phyloP scores from a whole-genome alignment of 768 basidiomycete species.

The Kwoniella sp. region DNA sequence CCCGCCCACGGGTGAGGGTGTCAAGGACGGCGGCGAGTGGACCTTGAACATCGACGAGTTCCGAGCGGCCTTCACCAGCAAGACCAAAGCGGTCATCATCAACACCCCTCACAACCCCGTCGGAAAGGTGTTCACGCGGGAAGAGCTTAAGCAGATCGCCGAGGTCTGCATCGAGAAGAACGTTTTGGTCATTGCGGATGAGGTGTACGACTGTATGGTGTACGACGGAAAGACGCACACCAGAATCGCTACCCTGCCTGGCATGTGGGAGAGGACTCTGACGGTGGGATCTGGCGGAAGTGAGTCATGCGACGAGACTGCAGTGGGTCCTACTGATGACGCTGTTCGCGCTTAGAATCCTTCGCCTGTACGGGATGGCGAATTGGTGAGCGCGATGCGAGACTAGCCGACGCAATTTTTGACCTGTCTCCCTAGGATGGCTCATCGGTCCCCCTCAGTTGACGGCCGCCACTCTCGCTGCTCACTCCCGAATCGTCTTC shows the following conservation, averaged over 20 bases:
- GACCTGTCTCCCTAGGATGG: slow-evolving; percentile 61
- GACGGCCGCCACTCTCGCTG: slow-evolving; percentile 80
- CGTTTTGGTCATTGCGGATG: slow-evolving; percentile 86
- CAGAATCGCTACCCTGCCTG: slow-evolving; percentile 87
- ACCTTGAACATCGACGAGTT: slow-evolving; percentile 83
- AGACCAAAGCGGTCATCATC: slow-evolving; percentile 89
- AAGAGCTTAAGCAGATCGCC: slow-evolving; percentile 81
- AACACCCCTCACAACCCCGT: slow-evolving; percentile 98
- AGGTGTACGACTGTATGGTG: slow-evolving; percentile 97
- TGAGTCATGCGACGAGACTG: too few relatives aligned
- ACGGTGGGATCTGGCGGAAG: slow-evolving; percentile 95
- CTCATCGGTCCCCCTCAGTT: slow-evolving; percentile 80
- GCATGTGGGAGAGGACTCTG: slow-evolving; percentile 98
- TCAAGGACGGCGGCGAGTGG: slow-evolving; percentile 69
- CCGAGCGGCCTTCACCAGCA: slow-evolving; percentile 74
- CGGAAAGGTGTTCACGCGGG: slow-evolving; percentile 87
- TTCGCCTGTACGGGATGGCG: slow-evolving; percentile 98
- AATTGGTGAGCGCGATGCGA: slow-evolving; percentile 52
- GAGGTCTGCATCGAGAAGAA: slow-evolving; percentile 85
- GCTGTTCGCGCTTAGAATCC: slow-evolving; percentile 63
- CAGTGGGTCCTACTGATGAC: too few relatives aligned
- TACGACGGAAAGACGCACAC: slow-evolving; percentile 84
- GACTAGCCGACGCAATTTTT: not conserved
- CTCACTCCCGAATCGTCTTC: slow-evolving; percentile 89
- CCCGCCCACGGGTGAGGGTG: slow-evolving; percentile 59